These are phyloP conservation scores for Vanrija humicola DNA, from an alignment of 1,284 basidiomycete genomes.

Conservation along the genomic window DNA sequence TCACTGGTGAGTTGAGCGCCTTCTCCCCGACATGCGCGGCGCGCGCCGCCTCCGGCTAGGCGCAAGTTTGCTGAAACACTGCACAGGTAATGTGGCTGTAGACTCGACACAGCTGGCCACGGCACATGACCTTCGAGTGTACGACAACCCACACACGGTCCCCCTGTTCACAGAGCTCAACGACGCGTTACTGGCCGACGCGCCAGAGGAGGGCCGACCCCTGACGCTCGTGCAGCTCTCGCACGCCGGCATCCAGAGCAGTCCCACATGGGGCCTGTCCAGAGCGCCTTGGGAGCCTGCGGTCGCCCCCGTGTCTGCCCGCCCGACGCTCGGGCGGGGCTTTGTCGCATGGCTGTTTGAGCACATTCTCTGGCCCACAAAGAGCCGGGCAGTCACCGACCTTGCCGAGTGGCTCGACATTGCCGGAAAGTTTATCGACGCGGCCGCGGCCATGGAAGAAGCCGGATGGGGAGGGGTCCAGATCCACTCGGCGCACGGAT, in stretches of 20 bases:
- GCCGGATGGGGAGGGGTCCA: slow-evolving; percentile 87
- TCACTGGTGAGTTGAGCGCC: slow-evolving; percentile 58
- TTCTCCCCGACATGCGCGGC: background rate
- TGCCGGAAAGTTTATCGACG: slow-evolving; percentile 65
- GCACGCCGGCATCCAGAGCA: slow-evolving; percentile 82
- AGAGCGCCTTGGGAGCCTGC: slow-evolving; percentile 52
- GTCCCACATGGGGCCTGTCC: slow-evolving; percentile 48
- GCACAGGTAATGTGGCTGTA: slow-evolving; percentile 77
- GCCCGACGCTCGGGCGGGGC: slow-evolving; percentile 44
- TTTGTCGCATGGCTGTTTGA: slow-evolving; percentile 54
- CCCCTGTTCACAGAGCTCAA: slow-evolving; percentile 58
- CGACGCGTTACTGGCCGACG: slow-evolving; percentile 53
- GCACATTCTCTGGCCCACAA: slow-evolving; percentile 57
- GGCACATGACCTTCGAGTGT: slow-evolving; percentile 73
- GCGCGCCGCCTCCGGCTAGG: background rate
- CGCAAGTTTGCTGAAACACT: background rate
- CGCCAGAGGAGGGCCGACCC: slow-evolving; percentile 17
- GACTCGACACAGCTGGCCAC: slow-evolving; percentile 66
- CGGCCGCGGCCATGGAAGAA: slow-evolving; percentile 62
- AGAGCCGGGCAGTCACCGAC: slow-evolving; percentile 58
- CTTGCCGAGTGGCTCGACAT: slow-evolving; percentile 57
- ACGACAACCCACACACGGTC: slow-evolving; percentile 44
- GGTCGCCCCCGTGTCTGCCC: slow-evolving; percentile 67
- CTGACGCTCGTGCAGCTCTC: slow-evolving; percentile 68
- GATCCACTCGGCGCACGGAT: slow-evolving; percentile 84